These are phyloP conservation scores for Fusarium camptoceras DNA, from an alignment of 2,329 filamentous ascomycete species.

Conservation along the genomic window DNA sequence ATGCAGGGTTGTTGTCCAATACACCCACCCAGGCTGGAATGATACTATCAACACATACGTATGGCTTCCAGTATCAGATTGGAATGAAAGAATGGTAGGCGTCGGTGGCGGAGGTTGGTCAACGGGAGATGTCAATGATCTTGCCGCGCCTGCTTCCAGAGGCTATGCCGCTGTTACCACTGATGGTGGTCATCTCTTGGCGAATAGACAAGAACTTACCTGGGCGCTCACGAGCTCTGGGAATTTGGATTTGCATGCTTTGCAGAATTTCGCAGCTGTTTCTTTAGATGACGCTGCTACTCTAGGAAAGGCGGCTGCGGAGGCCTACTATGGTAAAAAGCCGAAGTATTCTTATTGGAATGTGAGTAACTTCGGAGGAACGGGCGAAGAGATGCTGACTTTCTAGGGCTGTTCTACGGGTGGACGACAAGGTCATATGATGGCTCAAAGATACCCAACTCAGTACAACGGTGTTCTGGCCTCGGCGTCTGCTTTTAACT, in stretches of 20 bases:
- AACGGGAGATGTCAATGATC: conserved; percentile 1
- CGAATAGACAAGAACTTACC: background rate
- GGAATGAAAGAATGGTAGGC: conserved; percentile 34
- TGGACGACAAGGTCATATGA: conserved; percentile 66
- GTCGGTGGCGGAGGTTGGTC: conserved; percentile 32
- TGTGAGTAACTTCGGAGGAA: conserved; percentile 28
- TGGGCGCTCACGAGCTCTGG: conserved; percentile 39
- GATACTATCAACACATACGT: conserved; percentile 28
- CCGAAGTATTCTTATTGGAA: conserved; percentile 61
- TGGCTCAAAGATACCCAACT: conserved; percentile 63
- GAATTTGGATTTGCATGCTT: conserved; percentile 41
- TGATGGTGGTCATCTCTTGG: conserved; percentile 16
- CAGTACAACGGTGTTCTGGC: conserved; percentile 67
- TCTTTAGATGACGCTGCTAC: conserved; percentile 52
- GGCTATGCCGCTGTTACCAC: conserved; percentile 27
- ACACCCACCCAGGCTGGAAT: conserved; percentile 33
- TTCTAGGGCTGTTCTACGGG: conserved; percentile 62
- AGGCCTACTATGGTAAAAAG: conserved; percentile 53
- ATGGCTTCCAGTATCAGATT: conserved; percentile 15
- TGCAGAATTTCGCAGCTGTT: conserved; percentile 46
- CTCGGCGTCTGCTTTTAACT: conserved; percentile 57
- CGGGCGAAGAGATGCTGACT: background rate
- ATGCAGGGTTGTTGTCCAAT: conserved; percentile 19
- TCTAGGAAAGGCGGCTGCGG: conserved; percentile 55
- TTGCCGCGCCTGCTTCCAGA: background rate